Percentiles rank a stretch among this genome's conserved stretches.
Conservation (phyloP, 164 flowering plant genomes). For the Tetracentron sinense region DNA sequence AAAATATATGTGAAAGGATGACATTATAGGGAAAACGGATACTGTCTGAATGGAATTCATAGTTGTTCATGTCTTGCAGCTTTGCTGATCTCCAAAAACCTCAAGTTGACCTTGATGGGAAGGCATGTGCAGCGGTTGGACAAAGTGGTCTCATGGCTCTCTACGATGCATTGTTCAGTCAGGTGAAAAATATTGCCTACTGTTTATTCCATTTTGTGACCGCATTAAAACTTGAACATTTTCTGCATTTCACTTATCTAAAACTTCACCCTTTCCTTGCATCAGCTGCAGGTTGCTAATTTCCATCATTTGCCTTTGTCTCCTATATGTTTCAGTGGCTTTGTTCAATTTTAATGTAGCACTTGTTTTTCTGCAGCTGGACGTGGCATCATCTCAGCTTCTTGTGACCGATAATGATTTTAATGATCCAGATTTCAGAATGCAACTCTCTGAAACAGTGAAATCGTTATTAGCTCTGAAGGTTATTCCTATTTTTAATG, state of each 20-base stretch:
- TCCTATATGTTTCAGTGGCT: background rate
- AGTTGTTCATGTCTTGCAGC: slow-evolving; percentile 33
- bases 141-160: slow-evolving; percentile 93
- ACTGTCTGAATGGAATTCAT: background rate
- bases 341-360: background rate
- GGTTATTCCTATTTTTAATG: slow-evolving; percentile 91
- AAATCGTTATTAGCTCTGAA: slow-evolving; percentile 57
- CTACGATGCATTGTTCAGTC: slow-evolving; percentile 83
- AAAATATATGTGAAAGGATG: too few relatives aligned
- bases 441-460: slow-evolving; percentile 68
- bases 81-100: slow-evolving; percentile 97
- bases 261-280: background rate
- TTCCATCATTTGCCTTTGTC: background rate
- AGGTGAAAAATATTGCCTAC: slow-evolving; percentile 38
- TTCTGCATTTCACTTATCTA: too few relatives aligned
- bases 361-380: slow-evolving; percentile 57
- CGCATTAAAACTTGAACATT: background rate
- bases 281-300: background rate
- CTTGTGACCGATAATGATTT: slow-evolving; percentile 94
- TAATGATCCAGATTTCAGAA: slow-evolving; percentile 64
- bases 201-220: background rate
- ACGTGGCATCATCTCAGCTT: slow-evolving; percentile 83
- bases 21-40: background rate
- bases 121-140: slow-evolving; percentile 98
- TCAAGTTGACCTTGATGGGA: slow-evolving; percentile 90